These are phyloP conservation scores for Lenzites betulinus DNA, from an alignment of 768 basidiomycete species.

Conservation along the genomic window DNA sequence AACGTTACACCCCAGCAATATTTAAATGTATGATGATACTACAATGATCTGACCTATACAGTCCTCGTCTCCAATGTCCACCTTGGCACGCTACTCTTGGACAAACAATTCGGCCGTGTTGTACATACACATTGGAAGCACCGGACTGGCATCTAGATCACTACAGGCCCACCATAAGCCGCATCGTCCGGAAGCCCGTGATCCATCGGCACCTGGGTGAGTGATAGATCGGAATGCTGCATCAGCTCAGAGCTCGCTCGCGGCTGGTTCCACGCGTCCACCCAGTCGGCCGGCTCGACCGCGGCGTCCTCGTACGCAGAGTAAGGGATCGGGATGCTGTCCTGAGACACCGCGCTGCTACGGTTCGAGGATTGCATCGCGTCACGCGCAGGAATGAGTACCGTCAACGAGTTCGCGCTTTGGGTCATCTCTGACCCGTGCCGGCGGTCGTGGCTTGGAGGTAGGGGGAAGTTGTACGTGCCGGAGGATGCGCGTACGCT, in stretches of 20 bases:
- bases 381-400: background rate
- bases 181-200: no score
- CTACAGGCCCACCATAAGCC: no score
- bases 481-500: background rate
- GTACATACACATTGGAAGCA: no score
- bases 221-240: background rate
- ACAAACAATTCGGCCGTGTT: no score
- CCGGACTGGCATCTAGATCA: no score
- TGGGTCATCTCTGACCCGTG: background rate
- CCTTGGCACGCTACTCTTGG: no score
- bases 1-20: no score
- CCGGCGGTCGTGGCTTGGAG: background rate
- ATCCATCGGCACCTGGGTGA: no score
- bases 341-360: background rate
- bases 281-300: background rate
- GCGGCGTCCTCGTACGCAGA: background rate
- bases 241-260: conserved; percentile 5
- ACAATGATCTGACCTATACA: no score
- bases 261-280: background rate
- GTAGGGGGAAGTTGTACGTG: background rate
- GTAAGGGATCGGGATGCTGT: background rate
- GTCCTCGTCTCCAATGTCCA: no score
- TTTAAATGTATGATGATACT: no score
- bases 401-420: background rate
- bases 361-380: background rate